phyloP scores from a whole-genome alignment of 2,329 filamentous ascomycete species.

The Cordyceps tenuipes region DNA sequence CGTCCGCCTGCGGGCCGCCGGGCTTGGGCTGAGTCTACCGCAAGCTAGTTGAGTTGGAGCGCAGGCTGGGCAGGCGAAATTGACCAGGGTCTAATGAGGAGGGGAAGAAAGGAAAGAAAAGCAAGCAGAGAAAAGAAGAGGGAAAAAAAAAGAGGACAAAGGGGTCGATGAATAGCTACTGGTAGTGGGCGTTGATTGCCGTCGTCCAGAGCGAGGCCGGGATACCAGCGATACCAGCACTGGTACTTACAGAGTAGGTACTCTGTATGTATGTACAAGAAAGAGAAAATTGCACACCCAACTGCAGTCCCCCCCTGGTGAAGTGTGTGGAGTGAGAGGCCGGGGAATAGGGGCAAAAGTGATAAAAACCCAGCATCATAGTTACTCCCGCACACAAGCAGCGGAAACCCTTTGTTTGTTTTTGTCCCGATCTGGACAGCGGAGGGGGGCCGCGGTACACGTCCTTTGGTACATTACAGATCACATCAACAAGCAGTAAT shows the following conservation, averaged over 20 bases:
- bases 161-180: background rate
- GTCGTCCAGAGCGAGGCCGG: too few relatives aligned
- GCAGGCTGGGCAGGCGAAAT: background rate
- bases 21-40: background rate
- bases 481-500: too few relatives aligned
- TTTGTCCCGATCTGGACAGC: constrained; percentile 11
- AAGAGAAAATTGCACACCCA: too few relatives aligned
- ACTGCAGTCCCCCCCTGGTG: background rate
- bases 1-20: constrained; percentile 5
- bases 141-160: too few relatives aligned
- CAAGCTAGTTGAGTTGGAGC: background rate
- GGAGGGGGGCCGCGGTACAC: background rate
- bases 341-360: constrained; percentile 8
- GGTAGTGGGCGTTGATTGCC: too few relatives aligned
- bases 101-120: background rate
- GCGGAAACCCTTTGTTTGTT: constrained; percentile 6
- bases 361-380: background rate
- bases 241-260: too few relatives aligned
- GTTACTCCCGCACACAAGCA: background rate
- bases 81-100: background rate
- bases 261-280: too few relatives aligned
- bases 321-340: background rate
- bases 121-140: background rate
- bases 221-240: too few relatives aligned
- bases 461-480: too few relatives aligned